Evolutionary conservation across 345 rosid genomes (phyloP), one percentile per base, ranked within the genome.

Genomic region (Populus euphratica): DNA sequence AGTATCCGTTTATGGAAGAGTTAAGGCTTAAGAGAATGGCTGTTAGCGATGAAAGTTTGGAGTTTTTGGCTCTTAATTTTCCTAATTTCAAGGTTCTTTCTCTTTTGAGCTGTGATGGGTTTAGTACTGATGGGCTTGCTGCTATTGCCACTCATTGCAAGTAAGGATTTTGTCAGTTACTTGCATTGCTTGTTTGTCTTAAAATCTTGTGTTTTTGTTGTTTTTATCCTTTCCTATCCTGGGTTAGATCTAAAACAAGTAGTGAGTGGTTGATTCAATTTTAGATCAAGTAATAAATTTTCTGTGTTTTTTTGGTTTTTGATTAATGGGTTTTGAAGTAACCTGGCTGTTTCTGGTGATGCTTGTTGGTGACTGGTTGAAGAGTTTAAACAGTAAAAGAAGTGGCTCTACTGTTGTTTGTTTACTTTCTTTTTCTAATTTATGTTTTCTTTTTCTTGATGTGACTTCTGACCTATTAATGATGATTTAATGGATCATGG

Each of bases 21-120:
- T 81, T 91, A 14, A 82, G 86, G 84, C 80, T 91, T 44, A 91
- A 91, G 85, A 85, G 95, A 77, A 91, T 91, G 95, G 69, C 86
- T n/a, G 84, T 91, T 3, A 87, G 80, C 44, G 93, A 91, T 52
- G 87, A 88, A 79, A 86, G 90, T 74, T 79, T 91, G 84, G 89
- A 83, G 81, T 86, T 88, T 73, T 67, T 91, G 76, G 88, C 91
- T 31, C 38, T 77, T 29, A 86, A 76, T 5, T 91, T 91, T 36
- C 83, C 81, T 1, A 83, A 87, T 73, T 91, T 91, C 38, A 87
- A 81, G 73, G 85, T 79, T 47, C 88, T 91, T 0, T 86, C 91
- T 59, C 89, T 91, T 59, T 52, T 88, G 62, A 88, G 93, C 76
- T 91, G 95, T 50, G 95, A 91, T 69, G 95, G 95, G 2, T 88